A percentile compares a stretch with the other conserved stretches of the same genome.
Evolutionary conservation across 176 grass and related monocot species (phyloP).

Genomic region (Ampelocalamus luodianensis): DNA sequence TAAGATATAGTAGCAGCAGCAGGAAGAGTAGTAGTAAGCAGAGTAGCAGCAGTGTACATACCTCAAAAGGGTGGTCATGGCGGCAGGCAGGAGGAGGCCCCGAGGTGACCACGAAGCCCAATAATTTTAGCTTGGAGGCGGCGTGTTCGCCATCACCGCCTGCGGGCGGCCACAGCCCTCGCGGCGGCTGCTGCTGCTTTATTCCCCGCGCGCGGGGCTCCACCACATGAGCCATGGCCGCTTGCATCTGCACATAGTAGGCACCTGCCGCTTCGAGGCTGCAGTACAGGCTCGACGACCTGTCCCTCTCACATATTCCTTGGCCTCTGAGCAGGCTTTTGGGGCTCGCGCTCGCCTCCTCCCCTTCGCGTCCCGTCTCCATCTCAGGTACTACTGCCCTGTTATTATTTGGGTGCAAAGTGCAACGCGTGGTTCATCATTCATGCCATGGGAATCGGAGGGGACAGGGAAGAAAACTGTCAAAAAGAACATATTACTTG

Average conservation of each 20-base stretch:
- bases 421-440: no score
- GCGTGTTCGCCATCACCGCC: constrained; percentile 4
- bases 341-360: constrained; percentile 30
- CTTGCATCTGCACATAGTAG: constrained; percentile 49
- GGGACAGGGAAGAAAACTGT: no score
- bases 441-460: no score
- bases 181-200: constrained; percentile 25
- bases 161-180: neutral
- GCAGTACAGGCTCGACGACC: constrained; percentile 5
- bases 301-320: constrained; percentile 43
- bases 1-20: neutral
- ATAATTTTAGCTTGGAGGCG: constrained; percentile 34
- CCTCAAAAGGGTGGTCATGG: constrained; percentile 41
- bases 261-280: constrained; percentile 17
- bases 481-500: neutral
- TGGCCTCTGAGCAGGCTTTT: constrained; percentile 34
- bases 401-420: neutral
- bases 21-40: neutral
- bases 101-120: constrained; percentile 48
- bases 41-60: neutral
- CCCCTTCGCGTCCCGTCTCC: neutral
- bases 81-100: constrained; percentile 1
- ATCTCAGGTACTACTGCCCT: constrained; percentile 4
- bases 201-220: constrained; percentile 23
- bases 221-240: constrained; percentile 35